Evolutionary conservation across 257 asterid species (phyloP).

Genomic region (Solanum peruvianum): DNA sequence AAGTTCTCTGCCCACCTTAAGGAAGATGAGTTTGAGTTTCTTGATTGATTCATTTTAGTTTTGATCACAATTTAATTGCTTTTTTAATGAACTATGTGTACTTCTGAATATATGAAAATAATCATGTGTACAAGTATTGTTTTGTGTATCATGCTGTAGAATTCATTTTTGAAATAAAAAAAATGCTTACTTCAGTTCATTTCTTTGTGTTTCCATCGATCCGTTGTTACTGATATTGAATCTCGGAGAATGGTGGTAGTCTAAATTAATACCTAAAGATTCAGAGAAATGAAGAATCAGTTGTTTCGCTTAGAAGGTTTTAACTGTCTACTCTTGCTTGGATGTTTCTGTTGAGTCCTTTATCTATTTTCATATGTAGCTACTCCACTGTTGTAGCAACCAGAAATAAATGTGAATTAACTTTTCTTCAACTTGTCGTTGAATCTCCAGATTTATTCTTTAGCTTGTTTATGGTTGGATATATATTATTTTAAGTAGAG

Average conservation of each 20-base stretch:
- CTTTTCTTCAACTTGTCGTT: not conserved
- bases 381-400: not conserved
- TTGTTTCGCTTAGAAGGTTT: not conserved
- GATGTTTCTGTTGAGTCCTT: not conserved
- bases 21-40: constrained; percentile 92
- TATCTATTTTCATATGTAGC: not conserved
- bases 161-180: not conserved
- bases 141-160: not conserved
- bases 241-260: not conserved
- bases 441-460: not conserved
- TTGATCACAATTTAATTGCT: not conserved
- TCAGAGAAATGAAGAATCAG: not conserved
- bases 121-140: not conserved
- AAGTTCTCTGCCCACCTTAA: constrained; percentile 66
- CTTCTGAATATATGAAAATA: constrained; percentile 1
- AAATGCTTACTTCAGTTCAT: not conserved
- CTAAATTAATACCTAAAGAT: not conserved
- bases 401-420: not conserved
- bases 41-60: constrained; percentile 36
- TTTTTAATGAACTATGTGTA: not conserved
- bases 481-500: not conserved
- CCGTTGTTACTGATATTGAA: not conserved
- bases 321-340: not conserved
- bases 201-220: not conserved
- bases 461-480: not conserved